Base-by-base conservation (phyloP, 192 early-diverging fungal species). In the Gamsiella multidivaricata region DNA sequence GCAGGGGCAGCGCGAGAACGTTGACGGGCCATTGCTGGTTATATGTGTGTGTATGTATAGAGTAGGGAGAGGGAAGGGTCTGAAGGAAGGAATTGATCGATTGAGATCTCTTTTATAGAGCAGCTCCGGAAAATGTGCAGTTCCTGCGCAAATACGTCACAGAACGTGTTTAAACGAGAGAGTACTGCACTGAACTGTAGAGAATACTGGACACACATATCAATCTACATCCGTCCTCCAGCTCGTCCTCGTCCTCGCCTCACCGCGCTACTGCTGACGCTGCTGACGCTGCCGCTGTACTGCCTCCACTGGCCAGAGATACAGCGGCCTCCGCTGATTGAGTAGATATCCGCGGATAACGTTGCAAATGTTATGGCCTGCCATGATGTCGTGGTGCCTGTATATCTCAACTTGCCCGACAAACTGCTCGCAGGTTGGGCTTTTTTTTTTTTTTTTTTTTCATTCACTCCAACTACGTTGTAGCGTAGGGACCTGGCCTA, bases 1-100 rank as follows among this genome's bases (percentile, higher is more conserved):
- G 78, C 70, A 46, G 80, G 73, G 60, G 71, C 82, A 70, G 83
- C 72, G 65, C 83, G 62, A 50, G 74, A 64, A 80, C 81, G 84
- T 83, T 78, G 74, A 59, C 74, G 74, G 12, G 74, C 65, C 74
- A 78, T 78, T 26, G 26, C 53, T 46, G 42, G 32, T 55, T 62
- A 54, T 59, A 39, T 51, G 58, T 52, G 50, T 43, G 43, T 52
- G 26, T 18, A 39, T 47, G 17, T 15, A 57, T 14, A 36, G 34
- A 47, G 42, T 46, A 23, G 33, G 22, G 39, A 46, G 20, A 15
- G 31, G 22, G 32, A 18, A 20, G n/a, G 45, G 69, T 23, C 15
- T 8, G 41, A 28, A 50, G 20, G 9, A n/a, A 37, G 12, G 18
- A 3, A 12, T 31, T 33, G 46, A 61, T 36, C 47, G 15, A n/a